These are phyloP conservation scores for Smittium mucronatum DNA, from an alignment of 371 early-diverging fungal genomes.

Conservation along the genomic window DNA sequence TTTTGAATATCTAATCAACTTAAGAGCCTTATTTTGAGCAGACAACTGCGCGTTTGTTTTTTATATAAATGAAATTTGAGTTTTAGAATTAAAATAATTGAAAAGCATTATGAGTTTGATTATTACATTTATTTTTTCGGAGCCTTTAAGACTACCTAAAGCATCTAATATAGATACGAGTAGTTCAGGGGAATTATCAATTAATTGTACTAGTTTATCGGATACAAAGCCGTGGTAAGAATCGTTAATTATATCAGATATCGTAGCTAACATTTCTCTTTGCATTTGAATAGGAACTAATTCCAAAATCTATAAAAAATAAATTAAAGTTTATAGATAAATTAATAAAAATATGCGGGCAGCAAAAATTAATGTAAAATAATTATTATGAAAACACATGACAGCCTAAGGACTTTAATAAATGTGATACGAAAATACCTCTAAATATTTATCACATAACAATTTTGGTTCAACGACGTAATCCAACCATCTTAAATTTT, in stretches of 20 bases:
- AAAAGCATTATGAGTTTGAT: too few relatives aligned
- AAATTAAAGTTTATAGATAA: too few relatives aligned
- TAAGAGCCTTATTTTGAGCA: slow-evolving; percentile 3
- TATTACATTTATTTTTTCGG: background rate
- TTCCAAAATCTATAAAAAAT: slow-evolving; percentile 37
- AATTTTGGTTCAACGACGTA: slow-evolving; percentile 49
- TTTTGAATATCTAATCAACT: background rate
- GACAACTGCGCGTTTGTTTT: too few relatives aligned
- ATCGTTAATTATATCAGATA: slow-evolving; percentile 67
- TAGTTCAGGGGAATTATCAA: slow-evolving; percentile 45
- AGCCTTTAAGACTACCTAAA: slow-evolving; percentile 41
- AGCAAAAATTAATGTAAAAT: slow-evolving; percentile 3
- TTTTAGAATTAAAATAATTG: too few relatives aligned
- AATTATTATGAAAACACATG: background rate
- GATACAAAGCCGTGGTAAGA: slow-evolving; percentile 56
- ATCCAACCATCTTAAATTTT: slow-evolving; percentile 68
- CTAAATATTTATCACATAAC: slow-evolving; percentile 51
- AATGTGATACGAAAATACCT: slow-evolving; percentile 17
- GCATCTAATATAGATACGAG: slow-evolving; percentile 62
- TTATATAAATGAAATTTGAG: too few relatives aligned
- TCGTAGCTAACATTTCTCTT: slow-evolving; percentile 53
- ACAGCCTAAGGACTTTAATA: too few relatives aligned
- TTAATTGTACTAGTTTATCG: slow-evolving; percentile 43
- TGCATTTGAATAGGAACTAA: slow-evolving; percentile 52
- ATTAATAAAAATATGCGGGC: slow-evolving; percentile 27